Base-by-base conservation (phyloP, 306 rosid species). In the Cercis canadensis region DNA sequence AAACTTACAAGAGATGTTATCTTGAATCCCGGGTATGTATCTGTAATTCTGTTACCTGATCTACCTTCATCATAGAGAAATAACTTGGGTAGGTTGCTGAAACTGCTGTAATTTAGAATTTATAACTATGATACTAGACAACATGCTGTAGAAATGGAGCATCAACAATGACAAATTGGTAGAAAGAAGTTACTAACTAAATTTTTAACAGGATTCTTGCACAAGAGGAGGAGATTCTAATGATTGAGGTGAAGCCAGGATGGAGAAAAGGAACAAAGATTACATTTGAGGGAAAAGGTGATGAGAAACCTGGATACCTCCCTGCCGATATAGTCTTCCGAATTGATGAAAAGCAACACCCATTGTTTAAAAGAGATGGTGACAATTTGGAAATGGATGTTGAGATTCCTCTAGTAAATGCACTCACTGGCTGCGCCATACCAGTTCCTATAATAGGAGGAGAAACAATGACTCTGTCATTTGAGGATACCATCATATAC, bases 191-290 rank as follows among this genome's bases (percentile, higher is more conserved):
- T 18, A 37, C 56, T 75, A 70, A 75, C 59, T 57, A 7, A 39
- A 63, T 78, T 73, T 81, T 57, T 52, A 55, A 75, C 88, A 94
- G 97, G 83, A 77, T 82, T 32, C 80, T 90, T 7, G 66, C 87
- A 73, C 78, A 84, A 81, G 89, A 90, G 76, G 87, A 89, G 68
- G 96, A 90, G 72, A 44, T 46, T 15, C 45, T 90, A 45, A 86
- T 67, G 79, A 84, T 94, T 56, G 87, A 84, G 34, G 89, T 94
- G 66, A 85, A 86, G 67, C 90, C 98, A 3, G 98, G 98, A 69
- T 94, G 97, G 96, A 90, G 73, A 80, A 86, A 80, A 78, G 96
- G 97, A 75, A 94, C 96, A 21, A 90, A 73, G 84, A 83, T 94
- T 14, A 83, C 87, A 67, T 94, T 94, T 50, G 96, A 90, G 69